Conservation (phyloP, 108 stramenopile genomes). For the Stephanodiscus minutulus region DNA sequence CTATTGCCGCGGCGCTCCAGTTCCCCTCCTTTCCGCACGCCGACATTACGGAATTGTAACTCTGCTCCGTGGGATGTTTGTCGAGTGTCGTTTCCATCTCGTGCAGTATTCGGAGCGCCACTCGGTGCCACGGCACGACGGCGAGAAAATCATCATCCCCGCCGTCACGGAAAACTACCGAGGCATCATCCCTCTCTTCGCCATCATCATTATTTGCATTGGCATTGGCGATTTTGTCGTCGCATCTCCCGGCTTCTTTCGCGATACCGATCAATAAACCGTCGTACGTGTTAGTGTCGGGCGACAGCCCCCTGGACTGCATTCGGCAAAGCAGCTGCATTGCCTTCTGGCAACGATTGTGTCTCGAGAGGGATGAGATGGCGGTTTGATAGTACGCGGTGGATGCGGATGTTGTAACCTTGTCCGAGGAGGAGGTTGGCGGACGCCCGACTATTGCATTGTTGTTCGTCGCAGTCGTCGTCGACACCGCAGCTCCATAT, state of each 20-base stretch:
- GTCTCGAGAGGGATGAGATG: slow-evolving; percentile 40
- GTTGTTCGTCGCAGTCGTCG: neutral
- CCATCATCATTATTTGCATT: neutral
- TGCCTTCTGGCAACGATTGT: slow-evolving; percentile 18
- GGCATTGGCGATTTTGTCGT: too few relatives aligned
- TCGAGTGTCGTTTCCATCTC: too few relatives aligned
- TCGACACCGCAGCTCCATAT: neutral
- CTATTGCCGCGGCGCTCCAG: too few relatives aligned
- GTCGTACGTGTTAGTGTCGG: slow-evolving; percentile 35
- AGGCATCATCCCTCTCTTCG: neutral
- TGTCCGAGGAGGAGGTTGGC: too few relatives aligned
- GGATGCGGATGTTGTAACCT: slow-evolving; percentile 17
- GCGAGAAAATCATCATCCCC: neutral
- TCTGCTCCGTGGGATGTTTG: too few relatives aligned
- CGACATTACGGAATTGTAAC: too few relatives aligned
- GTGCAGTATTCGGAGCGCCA: slow-evolving; percentile 31
- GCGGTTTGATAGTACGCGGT: slow-evolving; percentile 47
- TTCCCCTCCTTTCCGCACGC: too few relatives aligned
- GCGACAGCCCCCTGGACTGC: slow-evolving; percentile 30
- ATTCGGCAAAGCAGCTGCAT: slow-evolving; percentile 30
- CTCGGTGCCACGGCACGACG: slow-evolving; percentile 20
- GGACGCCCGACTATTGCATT: too few relatives aligned
- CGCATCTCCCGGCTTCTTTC: slow-evolving; percentile 41
- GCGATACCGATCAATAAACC: slow-evolving; percentile 32
- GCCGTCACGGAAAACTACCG: neutral